Percentiles rank a stretch among this genome's conserved stretches.
Conservation (phyloP, 2,329 filamentous ascomycete genomes). For the Ramularia endophylla region DNA sequence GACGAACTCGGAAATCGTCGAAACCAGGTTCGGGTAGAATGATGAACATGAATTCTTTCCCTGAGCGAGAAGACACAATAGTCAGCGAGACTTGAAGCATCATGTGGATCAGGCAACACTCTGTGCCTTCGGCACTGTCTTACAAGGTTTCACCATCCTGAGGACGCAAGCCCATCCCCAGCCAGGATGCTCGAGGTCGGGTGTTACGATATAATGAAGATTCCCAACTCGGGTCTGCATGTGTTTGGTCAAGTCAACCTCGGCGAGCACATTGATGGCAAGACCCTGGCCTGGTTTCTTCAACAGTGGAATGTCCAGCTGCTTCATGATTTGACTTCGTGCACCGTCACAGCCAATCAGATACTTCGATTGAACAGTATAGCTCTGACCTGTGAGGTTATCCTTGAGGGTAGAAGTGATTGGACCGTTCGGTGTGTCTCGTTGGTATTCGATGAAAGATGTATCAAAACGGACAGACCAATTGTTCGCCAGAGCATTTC, state of each 20-base stretch:
- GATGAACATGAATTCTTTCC: conserved; percentile 50
- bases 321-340: conserved; percentile 40
- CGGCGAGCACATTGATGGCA: conserved; percentile 46
- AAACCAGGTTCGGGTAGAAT: conserved; percentile 42
- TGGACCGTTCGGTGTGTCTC: conserved; percentile 15
- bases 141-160: conserved; percentile 57
- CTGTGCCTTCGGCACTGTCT: no score
- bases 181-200: conserved; percentile 42
- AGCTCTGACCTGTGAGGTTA: conserved; percentile 32
- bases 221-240: conserved; percentile 50
- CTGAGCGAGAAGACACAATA: no score
- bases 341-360: conserved; percentile 56
- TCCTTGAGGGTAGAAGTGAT: conserved; percentile 36
- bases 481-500: conserved; percentile 32
- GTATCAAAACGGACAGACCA: conserved; percentile 39
- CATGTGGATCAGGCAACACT: no score
- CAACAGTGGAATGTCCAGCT: conserved; percentile 44
- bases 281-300: conserved; percentile 40
- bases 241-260: conserved; percentile 47
- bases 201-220: conserved; percentile 56
- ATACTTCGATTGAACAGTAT: conserved; percentile 48
- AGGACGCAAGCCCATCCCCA: conserved; percentile 48
- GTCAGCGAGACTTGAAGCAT: no score
- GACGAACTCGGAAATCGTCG: conserved; percentile 33
- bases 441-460: conserved; percentile 28